Percentiles rank a stretch among this genome's conserved stretches.
phyloP scores from a whole-genome alignment of 2,329 filamentous ascomycete genomes.

The Pestalotiopsis sp. region DNA sequence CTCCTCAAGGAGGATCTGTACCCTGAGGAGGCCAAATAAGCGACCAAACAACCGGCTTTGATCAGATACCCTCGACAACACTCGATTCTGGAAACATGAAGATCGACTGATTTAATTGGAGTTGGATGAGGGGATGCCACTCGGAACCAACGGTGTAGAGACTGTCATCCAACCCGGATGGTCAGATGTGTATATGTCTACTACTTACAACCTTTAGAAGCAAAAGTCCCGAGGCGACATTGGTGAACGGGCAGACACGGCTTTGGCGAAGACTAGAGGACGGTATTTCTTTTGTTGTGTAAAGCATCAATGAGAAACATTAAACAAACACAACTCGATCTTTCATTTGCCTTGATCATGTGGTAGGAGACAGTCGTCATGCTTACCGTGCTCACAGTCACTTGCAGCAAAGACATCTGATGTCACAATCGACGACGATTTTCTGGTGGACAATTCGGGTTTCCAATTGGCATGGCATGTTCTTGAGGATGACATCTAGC shows the following conservation, averaged over 20 bases:
- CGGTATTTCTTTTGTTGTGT: slow-evolving; percentile 19
- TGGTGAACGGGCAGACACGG: neutral
- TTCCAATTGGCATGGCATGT: no score
- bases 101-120: slow-evolving; percentile 4
- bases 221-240: slow-evolving; percentile 10
- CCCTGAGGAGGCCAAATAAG: slow-evolving; percentile 62
- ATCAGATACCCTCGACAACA: slow-evolving; percentile 1
- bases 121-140: slow-evolving; percentile 8
- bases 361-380: neutral
- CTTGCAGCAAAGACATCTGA: neutral
- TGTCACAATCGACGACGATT: neutral
- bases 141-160: slow-evolving; percentile 1
- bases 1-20: slow-evolving; percentile 91
- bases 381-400: neutral
- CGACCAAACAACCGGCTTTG: neutral
- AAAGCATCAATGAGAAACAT: slow-evolving; percentile 21
- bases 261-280: slow-evolving; percentile 8
- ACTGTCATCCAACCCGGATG: slow-evolving; percentile 13
- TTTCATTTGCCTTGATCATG: neutral
- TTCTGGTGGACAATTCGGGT: no score
- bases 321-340: neutral
- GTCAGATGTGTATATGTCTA: slow-evolving; percentile 21
- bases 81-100: slow-evolving; percentile 9
- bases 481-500: no score
- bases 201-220: slow-evolving; percentile 20